These are phyloP conservation scores for Alternaria atra DNA, from an alignment of 2,329 filamentous ascomycete genomes.

Conservation along the genomic window DNA sequence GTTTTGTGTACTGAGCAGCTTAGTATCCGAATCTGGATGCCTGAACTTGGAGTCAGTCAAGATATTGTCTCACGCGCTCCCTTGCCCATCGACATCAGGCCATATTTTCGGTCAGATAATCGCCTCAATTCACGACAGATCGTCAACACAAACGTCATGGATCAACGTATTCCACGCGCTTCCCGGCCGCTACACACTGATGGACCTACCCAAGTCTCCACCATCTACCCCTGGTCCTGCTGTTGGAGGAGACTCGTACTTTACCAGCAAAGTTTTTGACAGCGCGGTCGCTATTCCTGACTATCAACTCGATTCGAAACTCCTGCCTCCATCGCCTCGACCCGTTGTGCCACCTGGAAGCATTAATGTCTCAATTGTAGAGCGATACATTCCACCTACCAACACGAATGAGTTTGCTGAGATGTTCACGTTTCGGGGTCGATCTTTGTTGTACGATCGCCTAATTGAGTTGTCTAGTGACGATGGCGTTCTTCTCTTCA, in stretches of 20 bases:
- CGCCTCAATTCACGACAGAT: constrained; percentile 62
- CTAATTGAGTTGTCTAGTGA: constrained; percentile 66
- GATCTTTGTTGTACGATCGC: constrained; percentile 68
- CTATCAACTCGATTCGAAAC: constrained; percentile 64
- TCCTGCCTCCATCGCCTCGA: constrained; percentile 61
- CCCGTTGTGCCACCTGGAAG: constrained; percentile 68
- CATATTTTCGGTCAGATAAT: constrained; percentile 66
- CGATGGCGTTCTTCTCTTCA: constrained; percentile 67
- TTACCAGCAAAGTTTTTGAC: constrained; percentile 68
- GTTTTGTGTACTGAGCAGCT: constrained; percentile 16
- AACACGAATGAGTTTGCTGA: constrained; percentile 66
- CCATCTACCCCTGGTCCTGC: constrained; percentile 65
- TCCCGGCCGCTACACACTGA: constrained; percentile 68
- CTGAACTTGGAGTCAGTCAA: constrained; percentile 57
- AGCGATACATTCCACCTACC: constrained; percentile 72
- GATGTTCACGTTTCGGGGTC: constrained; percentile 63
- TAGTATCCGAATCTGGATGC: constrained; percentile 46
- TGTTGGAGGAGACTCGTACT: constrained; percentile 66
- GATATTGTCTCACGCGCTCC: constrained; percentile 68
- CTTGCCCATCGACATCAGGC: constrained; percentile 61
- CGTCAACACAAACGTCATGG: constrained; percentile 64
- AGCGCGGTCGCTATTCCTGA: constrained; percentile 68
- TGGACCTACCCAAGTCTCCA: constrained; percentile 70
- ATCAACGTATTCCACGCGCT: constrained; percentile 72
- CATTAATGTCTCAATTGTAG: constrained; percentile 68